Conservation (phyloP, 495 filamentous ascomycete species). For the Xylaria nigripes region DNA sequence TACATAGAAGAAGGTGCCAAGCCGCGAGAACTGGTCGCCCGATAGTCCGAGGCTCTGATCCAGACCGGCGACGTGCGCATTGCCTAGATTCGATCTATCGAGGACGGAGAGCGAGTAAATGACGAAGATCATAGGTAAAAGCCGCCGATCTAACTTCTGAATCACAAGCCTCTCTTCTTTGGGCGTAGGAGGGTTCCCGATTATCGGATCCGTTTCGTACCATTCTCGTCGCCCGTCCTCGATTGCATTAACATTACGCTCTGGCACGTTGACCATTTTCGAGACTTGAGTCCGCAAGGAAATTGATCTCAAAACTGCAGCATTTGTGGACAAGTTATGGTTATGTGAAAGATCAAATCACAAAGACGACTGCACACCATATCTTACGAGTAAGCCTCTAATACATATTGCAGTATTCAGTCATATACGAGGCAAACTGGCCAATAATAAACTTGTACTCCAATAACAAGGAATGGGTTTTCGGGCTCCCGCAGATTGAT, state of each 20-base stretch:
- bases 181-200: constrained; percentile 2
- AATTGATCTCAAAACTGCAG: too few relatives aligned
- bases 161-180: constrained; percentile 27
- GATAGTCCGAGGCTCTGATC: constrained; percentile 20
- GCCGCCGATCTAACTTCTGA: constrained; percentile 31
- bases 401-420: too few relatives aligned
- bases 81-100: constrained; percentile 55
- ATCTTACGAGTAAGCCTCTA: too few relatives aligned
- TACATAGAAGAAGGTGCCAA: constrained; percentile 33
- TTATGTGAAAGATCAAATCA: too few relatives aligned
- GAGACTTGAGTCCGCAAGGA: too few relatives aligned
- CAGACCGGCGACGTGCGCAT: constrained; percentile 46
- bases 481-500: too few relatives aligned
- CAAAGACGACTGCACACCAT: too few relatives aligned
- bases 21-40: constrained; percentile 23
- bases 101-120: constrained; percentile 69
- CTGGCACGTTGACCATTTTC: neutral
- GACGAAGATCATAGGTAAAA: constrained; percentile 37
- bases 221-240: neutral
- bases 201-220: neutral
- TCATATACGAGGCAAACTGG: too few relatives aligned
- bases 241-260: neutral
- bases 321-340: too few relatives aligned
- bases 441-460: too few relatives aligned
- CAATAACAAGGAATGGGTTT: too few relatives aligned